Evolutionary conservation across 2,329 filamentous ascomycete genomes (phyloP).

Genomic region (Fusarium citri): DNA sequence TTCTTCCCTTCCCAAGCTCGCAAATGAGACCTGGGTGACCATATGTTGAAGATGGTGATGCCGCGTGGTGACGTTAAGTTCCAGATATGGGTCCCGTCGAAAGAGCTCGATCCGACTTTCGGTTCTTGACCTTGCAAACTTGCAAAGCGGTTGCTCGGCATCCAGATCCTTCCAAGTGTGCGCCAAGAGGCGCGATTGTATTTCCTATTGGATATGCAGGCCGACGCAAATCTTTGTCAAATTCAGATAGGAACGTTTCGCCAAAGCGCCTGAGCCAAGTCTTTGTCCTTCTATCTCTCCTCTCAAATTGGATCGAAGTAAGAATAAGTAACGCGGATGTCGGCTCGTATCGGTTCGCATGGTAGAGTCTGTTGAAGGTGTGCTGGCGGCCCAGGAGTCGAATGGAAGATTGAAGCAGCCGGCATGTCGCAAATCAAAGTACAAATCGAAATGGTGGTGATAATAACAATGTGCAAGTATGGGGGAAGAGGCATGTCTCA

Average conservation of each 20-base stretch:
- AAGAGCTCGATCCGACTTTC: not conserved
- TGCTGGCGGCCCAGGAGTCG: not conserved
- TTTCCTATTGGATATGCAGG: not conserved
- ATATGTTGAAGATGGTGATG: not conserved
- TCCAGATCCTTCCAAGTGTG: not conserved
- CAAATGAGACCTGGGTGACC: not conserved
- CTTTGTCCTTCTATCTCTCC: not conserved
- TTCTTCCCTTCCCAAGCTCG: not conserved
- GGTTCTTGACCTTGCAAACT: not conserved
- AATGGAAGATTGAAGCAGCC: slow-evolving; percentile 5
- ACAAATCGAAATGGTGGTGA: slow-evolving; percentile 8
- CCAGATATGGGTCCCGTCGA: no score
- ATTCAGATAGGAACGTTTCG: not conserved
- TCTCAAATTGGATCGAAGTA: not conserved
- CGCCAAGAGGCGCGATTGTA: not conserved
- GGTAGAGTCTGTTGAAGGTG: not conserved
- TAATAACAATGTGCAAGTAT: slow-evolving; percentile 5
- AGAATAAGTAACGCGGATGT: not conserved
- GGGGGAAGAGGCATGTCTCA: slow-evolving; percentile 16
- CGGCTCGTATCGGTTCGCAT: not conserved
- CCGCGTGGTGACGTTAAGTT: not conserved
- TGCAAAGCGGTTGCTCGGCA: not conserved
- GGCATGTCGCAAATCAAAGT: slow-evolving; percentile 26
- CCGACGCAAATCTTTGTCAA: not conserved
- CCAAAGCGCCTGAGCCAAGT: not conserved